These are phyloP conservation scores for Quercus tomentella DNA, from an alignment of 331 rosid genomes.

Conservation along the genomic window DNA sequence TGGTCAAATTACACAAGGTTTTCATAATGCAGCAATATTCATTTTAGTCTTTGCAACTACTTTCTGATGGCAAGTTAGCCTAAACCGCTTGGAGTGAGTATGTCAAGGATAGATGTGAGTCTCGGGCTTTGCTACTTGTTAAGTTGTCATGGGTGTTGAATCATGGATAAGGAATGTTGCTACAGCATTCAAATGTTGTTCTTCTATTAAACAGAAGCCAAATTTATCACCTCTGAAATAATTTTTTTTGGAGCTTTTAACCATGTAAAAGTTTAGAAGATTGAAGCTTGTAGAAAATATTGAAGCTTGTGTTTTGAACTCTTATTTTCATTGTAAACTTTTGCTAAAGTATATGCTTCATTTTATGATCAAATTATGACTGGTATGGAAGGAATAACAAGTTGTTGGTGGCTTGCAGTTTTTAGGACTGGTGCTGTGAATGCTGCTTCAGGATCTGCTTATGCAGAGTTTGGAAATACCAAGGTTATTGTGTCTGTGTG, in stretches of 20 bases:
- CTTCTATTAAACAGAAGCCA: background rate
- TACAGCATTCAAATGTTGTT: too few species aligned
- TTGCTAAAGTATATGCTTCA: background rate
- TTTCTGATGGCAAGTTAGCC: background rate
- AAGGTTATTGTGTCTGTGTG: constrained; percentile 97
- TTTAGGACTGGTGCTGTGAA: constrained; percentile 93
- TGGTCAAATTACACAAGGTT: background rate
- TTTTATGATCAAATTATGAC: background rate
- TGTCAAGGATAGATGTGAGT: background rate
- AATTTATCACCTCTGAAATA: background rate
- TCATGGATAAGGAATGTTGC: background rate
- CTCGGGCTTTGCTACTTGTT: background rate
- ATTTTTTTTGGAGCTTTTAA: background rate
- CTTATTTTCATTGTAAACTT: background rate
- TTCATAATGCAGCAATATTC: background rate
- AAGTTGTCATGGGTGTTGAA: background rate
- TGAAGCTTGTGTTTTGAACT: background rate
- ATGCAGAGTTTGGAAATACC: constrained; percentile 90
- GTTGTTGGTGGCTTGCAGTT: constrained; percentile 45
- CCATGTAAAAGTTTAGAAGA: background rate
- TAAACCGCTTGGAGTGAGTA: background rate
- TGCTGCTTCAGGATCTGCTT: constrained; percentile 95
- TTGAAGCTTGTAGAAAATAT: background rate
- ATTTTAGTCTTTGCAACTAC: background rate
- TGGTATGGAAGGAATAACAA: background rate